Conservation (phyloP, 768 basidiomycete genomes). For the Mycena galericulata region DNA sequence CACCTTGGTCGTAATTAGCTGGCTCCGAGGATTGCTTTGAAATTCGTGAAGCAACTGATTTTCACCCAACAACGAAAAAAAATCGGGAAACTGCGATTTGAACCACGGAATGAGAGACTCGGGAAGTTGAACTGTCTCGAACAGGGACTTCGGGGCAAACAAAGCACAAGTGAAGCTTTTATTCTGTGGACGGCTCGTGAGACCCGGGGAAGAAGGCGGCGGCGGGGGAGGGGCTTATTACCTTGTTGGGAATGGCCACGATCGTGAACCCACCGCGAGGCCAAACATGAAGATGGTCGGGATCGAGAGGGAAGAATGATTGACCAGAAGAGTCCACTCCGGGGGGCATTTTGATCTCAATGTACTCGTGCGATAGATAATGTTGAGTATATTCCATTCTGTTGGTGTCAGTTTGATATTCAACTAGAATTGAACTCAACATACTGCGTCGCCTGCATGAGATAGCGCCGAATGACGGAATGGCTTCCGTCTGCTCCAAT, state of each 20-base stretch:
- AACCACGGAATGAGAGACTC: conserved; percentile 65
- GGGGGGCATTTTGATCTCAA: conserved; percentile 82
- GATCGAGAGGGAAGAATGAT: conserved; percentile 68
- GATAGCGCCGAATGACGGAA: conserved; percentile 74
- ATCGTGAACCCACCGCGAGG: conserved; percentile 88
- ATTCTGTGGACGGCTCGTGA: conserved; percentile 58
- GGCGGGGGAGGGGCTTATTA: conserved; percentile 42
- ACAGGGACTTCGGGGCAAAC: conserved; percentile 71
- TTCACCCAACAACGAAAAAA: conserved; percentile 72
- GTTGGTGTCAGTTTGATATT: conserved; percentile 7
- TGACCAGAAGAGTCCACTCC: conserved; percentile 56
- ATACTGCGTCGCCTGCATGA: conserved; percentile 79
- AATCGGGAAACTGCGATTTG: conserved; percentile 71
- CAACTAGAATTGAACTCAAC: conserved; percentile 34
- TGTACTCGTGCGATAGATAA: conserved; percentile 84
- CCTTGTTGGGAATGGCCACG: conserved; percentile 85
- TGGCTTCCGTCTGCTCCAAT: conserved; percentile 82
- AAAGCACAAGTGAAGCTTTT: conserved; percentile 83
- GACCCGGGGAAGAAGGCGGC: not conserved
- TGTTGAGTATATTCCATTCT: conserved; percentile 82
- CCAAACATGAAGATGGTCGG: conserved; percentile 87
- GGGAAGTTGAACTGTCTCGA: conserved; percentile 58
- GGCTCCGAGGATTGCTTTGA: conserved; percentile 71
- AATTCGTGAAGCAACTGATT: conserved; percentile 69
- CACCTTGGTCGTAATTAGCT: conserved; percentile 79